phyloP scores from a whole-genome alignment of 75 land plant species.

The Chamaecyparis obtusa region DNA sequence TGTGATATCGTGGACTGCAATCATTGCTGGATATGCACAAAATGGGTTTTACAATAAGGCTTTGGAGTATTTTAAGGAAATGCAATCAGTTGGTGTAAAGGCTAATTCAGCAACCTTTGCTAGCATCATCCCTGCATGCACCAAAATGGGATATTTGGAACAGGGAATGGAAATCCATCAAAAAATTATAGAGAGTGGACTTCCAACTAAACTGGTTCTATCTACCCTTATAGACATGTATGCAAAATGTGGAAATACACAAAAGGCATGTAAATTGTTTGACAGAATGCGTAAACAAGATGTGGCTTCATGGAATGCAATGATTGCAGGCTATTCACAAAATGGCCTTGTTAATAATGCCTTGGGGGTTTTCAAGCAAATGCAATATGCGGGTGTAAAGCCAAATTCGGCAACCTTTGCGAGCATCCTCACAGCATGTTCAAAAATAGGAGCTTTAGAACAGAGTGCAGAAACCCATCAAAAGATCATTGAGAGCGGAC shows the following conservation, averaged over 20 bases:
- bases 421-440: conserved; percentile 30
- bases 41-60: too few relatives aligned
- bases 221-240: conserved; percentile 41
- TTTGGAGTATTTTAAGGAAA: too few relatives aligned
- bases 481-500: too few relatives aligned
- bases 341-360: background rate
- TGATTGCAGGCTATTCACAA: conserved; percentile 23
- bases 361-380: background rate
- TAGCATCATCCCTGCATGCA: conserved; percentile 29
- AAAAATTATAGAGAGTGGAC: conserved; percentile 11
- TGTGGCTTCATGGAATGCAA: conserved; percentile 9
- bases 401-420: conserved; percentile 26
- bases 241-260: conserved; percentile 32
- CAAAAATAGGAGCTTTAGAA: too few relatives aligned
- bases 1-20: too few relatives aligned
- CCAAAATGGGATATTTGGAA: conserved; percentile 22
- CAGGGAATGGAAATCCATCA: conserved; percentile 19
- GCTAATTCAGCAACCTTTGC: conserved; percentile 27
- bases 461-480: too few relatives aligned
- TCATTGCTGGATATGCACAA: too few relatives aligned
- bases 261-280: conserved; percentile 13
- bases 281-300: background rate
- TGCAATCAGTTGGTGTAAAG: background rate
- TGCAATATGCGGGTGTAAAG: background rate
- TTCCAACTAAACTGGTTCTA: conserved; percentile 10